A percentile compares a stretch with the other conserved stretches of the same genome.
These are phyloP conservation scores for Colletotrichum aenigma DNA, from an alignment of 2,329 filamentous ascomycete genomes.

Conservation along the genomic window DNA sequence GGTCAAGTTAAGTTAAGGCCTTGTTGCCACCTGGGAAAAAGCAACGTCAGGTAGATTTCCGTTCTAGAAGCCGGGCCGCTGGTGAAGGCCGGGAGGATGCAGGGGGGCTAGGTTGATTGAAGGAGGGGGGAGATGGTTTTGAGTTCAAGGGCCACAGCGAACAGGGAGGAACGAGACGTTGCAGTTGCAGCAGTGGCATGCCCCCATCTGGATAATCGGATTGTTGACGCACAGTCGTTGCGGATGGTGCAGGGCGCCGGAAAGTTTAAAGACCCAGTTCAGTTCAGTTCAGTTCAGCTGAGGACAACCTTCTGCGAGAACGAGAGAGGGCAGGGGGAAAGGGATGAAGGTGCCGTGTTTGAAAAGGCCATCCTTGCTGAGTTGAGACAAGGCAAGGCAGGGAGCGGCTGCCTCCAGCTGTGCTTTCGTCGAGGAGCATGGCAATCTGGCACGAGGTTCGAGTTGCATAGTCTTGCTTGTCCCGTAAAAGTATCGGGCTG, in stretches of 20 bases:
- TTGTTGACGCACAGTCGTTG: neutral
- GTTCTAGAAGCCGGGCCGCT: constrained; percentile 16
- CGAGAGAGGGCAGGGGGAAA: neutral
- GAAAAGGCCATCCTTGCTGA: neutral
- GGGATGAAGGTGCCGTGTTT: neutral
- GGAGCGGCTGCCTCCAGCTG: neutral
- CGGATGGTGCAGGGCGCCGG: neutral
- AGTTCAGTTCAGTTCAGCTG: neutral
- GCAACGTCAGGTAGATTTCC: neutral
- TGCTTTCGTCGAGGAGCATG: neutral
- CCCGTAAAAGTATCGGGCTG: neutral
- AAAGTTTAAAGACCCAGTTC: neutral
- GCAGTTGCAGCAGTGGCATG: neutral
- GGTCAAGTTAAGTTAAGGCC: neutral
- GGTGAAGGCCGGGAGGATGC: neutral
- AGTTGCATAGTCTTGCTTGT: neutral
- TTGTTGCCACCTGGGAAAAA: neutral
- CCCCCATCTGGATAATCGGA: neutral
- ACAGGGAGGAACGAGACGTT: neutral
- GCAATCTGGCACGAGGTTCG: neutral
- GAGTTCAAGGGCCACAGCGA: neutral
- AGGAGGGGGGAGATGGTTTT: neutral
- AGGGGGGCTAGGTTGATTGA: neutral
- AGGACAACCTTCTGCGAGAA: neutral
- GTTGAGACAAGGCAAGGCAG: neutral